Evolutionary conservation across 2,329 filamentous ascomycete genomes (phyloP).

Genomic region (Stemphylium vesicarium): DNA sequence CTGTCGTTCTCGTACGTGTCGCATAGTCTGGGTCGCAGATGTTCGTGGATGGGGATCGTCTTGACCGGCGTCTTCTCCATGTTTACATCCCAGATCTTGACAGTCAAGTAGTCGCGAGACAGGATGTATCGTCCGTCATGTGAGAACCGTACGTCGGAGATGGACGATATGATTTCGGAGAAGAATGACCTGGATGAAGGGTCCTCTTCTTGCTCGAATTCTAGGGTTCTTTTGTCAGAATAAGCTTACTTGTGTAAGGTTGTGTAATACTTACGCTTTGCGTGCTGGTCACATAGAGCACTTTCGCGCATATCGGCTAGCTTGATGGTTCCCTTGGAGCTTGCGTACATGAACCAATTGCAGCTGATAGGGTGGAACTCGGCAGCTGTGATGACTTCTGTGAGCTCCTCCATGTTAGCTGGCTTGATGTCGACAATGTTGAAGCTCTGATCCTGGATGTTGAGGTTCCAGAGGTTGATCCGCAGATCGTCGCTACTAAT

Average conservation of each 20-base stretch:
- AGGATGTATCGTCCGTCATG: slow-evolving; percentile 96
- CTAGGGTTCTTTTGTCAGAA: slow-evolving; percentile 56
- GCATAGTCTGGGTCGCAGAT: slow-evolving; percentile 89
- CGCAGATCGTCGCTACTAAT: slow-evolving; percentile 98
- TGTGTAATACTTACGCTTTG: slow-evolving; percentile 77
- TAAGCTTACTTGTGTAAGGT: background rate
- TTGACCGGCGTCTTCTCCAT: slow-evolving; percentile 98
- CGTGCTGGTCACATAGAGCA: slow-evolving; percentile 92
- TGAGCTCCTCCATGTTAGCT: slow-evolving; percentile 99
- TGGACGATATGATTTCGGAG: slow-evolving; percentile 98
- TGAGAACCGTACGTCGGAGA: slow-evolving; percentile 97
- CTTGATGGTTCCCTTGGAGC: slow-evolving; percentile 98
- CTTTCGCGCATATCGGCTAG: slow-evolving; percentile 98
- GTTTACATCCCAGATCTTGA: slow-evolving; percentile 99
- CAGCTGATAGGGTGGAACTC: slow-evolving; percentile 97
- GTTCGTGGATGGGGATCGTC: slow-evolving; percentile 98
- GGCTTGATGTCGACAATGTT: slow-evolving; percentile 99
- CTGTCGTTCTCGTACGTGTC: slow-evolving; percentile 99
- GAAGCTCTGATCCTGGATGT: slow-evolving; percentile 99
- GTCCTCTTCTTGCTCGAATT: slow-evolving; percentile 99
- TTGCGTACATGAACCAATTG: slow-evolving; percentile 99
- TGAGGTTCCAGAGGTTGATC: slow-evolving; percentile 98
- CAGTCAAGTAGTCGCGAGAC: slow-evolving; percentile 95
- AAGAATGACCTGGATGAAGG: slow-evolving; percentile 97
- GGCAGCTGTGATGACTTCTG: slow-evolving; percentile 96